Conservation (phyloP, 2,329 filamentous ascomycete species). For the Aspergillus clavatus region DNA sequence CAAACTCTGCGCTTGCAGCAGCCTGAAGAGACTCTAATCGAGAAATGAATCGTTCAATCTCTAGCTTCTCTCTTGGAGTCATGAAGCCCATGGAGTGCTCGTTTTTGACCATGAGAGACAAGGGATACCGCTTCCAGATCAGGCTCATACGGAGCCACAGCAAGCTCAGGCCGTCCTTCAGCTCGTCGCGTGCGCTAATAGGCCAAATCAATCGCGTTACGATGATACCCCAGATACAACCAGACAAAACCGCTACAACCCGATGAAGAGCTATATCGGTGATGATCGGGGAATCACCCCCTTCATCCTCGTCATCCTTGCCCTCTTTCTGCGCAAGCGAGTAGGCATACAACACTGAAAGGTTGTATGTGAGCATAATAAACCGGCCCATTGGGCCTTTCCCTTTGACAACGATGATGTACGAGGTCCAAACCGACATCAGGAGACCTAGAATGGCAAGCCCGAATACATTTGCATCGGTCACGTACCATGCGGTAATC, state of each 20-base stretch:
- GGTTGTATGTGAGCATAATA: constrained; percentile 91
- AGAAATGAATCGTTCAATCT: constrained; percentile 72
- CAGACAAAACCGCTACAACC: constrained; percentile 77
- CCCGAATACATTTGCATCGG: constrained; percentile 65
- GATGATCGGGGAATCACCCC: constrained; percentile 76
- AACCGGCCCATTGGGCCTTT: constrained; percentile 90
- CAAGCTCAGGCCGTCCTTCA: constrained; percentile 84
- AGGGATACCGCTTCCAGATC: constrained; percentile 90
- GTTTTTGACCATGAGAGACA: constrained; percentile 65
- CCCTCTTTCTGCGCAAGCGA: constrained; percentile 75
- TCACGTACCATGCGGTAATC: constrained; percentile 70
- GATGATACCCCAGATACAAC: constrained; percentile 87
- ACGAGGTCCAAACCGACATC: constrained; percentile 78
- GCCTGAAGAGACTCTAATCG: constrained; percentile 69
- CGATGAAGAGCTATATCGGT: constrained; percentile 83
- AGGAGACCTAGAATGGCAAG: constrained; percentile 79
- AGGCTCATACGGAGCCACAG: constrained; percentile 91
- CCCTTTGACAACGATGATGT: constrained; percentile 76
- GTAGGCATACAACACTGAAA: constrained; percentile 91
- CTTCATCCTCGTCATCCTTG: constrained; percentile 79
- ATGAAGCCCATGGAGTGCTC: constrained; percentile 65
- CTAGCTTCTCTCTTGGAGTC: constrained; percentile 79
- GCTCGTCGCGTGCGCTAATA: constrained; percentile 80
- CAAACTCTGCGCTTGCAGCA: constrained; percentile 78
- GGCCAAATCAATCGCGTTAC: constrained; percentile 90